Percentiles rank a stretch among this genome's conserved stretches.
phyloP scores from a whole-genome alignment of 1,139 yeast species.

The Komagataea norvegica region DNA sequence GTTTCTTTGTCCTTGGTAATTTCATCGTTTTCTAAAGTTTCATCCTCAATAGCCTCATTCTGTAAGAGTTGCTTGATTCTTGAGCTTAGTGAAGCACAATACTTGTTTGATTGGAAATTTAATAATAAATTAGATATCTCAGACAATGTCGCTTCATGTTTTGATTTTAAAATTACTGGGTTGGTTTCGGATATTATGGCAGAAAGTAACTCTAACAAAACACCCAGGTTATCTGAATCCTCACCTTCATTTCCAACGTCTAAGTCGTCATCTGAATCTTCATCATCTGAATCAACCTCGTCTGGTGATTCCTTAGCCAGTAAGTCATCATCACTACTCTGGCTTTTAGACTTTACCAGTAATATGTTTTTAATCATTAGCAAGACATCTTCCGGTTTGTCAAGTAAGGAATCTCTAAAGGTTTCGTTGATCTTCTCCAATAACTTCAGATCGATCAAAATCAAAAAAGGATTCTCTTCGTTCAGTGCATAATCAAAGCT shows the following conservation, averaged over 20 bases:
- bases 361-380: slow-evolving; percentile 50
- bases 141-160: slow-evolving; percentile 13
- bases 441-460: slow-evolving; percentile 57
- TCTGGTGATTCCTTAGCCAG: slow-evolving; percentile 24
- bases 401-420: slow-evolving; percentile 57
- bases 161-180: slow-evolving; percentile 20
- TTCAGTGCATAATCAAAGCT: slow-evolving; percentile 15
- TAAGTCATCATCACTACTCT: slow-evolving; percentile 15
- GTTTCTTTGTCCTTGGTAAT: slow-evolving; percentile 30
- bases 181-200: slow-evolving; percentile 47
- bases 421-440: slow-evolving; percentile 58
- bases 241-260: slow-evolving; percentile 24
- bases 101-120: slow-evolving; percentile 8
- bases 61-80: slow-evolving; percentile 16
- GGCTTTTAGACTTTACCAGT: slow-evolving; percentile 24
- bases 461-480: slow-evolving; percentile 47
- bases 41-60: slow-evolving; percentile 2
- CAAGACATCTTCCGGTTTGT: slow-evolving; percentile 57
- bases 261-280: slow-evolving; percentile 43
- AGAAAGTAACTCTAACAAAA: slow-evolving; percentile 48
- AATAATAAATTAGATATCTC: slow-evolving; percentile 14
- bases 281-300: slow-evolving; percentile 34
- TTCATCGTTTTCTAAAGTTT: slow-evolving; percentile 6
- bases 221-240: slow-evolving; percentile 16
- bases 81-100: slow-evolving; percentile 15